phyloP scores from a whole-genome alignment of 73 alveolate genomes.

The Symbiodinium natans region DNA sequence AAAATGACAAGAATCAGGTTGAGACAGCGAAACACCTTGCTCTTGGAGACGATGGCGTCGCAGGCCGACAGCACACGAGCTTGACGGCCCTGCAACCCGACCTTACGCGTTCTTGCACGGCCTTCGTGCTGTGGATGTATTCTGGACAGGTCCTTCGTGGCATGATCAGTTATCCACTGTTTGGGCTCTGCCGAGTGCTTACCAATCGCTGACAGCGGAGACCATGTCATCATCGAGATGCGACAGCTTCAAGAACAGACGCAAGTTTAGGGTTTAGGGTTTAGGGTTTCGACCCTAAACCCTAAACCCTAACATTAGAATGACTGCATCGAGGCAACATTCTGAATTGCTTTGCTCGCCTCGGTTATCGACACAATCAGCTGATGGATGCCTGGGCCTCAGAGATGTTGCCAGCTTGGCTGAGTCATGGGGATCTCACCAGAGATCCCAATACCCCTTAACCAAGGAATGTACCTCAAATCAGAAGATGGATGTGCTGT shows the following conservation, averaged over 20 bases:
- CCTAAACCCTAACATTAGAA: too few relatives aligned
- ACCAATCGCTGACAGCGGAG: too few relatives aligned
- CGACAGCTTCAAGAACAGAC: too few relatives aligned
- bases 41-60: conserved; percentile 46
- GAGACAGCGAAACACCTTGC: conserved; percentile 6
- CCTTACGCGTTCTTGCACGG: background rate
- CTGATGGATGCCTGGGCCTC: conserved; percentile 52
- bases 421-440: too few relatives aligned
- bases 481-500: too few relatives aligned
- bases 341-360: conserved; percentile 60
- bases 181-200: background rate
- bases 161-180: conserved; percentile 15
- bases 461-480: too few relatives aligned
- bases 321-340: background rate
- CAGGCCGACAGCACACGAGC: background rate
- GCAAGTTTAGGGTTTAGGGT: too few relatives aligned
- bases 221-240: too few relatives aligned
- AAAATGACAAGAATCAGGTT: too few relatives aligned
- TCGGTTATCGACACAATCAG: conserved; percentile 37
- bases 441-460: too few relatives aligned
- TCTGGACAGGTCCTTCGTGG: conserved; percentile 39
- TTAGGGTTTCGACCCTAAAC: too few relatives aligned
- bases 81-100: background rate
- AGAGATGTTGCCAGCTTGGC: background rate
- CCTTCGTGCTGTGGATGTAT: background rate